phyloP scores from a whole-genome alignment of 2,329 filamentous ascomycete genomes.

The Penicillium sp. region DNA sequence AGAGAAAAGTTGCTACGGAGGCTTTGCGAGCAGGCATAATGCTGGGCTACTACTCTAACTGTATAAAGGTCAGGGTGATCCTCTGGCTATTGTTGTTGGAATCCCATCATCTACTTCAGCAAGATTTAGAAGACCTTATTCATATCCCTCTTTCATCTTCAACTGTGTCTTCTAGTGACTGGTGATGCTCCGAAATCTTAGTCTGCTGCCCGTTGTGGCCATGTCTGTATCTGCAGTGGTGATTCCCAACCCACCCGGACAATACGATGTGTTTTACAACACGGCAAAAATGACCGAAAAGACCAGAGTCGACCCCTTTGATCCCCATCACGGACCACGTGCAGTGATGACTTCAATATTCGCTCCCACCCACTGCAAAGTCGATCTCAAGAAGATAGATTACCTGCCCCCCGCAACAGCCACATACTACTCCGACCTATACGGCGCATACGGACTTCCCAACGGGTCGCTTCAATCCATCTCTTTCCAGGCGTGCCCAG shows the following conservation, averaged over 20 bases:
- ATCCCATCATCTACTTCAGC: neutral
- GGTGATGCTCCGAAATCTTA: neutral
- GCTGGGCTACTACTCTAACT: neutral
- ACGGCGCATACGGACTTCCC: slow-evolving; percentile 24
- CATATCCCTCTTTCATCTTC: neutral
- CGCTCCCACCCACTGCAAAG: slow-evolving; percentile 19
- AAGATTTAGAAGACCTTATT: neutral
- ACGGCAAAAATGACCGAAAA: slow-evolving; percentile 19
- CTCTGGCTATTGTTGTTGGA: neutral
- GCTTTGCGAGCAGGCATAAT: neutral
- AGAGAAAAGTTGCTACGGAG: neutral
- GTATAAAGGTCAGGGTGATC: neutral
- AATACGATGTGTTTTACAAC: slow-evolving; percentile 10
- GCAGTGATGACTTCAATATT: slow-evolving; percentile 33
- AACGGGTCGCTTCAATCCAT: slow-evolving; percentile 29
- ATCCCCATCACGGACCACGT: slow-evolving; percentile 20
- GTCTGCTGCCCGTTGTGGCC: neutral
- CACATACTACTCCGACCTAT: slow-evolving; percentile 19
- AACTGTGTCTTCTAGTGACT: neutral
- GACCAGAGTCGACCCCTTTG: slow-evolving; percentile 28
- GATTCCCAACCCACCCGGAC: neutral
- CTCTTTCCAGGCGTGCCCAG: slow-evolving; percentile 21
- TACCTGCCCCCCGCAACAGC: slow-evolving; percentile 36
- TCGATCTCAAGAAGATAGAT: slow-evolving; percentile 4
- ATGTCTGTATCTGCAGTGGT: neutral